Conservation (phyloP, 331 rosid species). For the Rhamnella rubrinervis region DNA sequence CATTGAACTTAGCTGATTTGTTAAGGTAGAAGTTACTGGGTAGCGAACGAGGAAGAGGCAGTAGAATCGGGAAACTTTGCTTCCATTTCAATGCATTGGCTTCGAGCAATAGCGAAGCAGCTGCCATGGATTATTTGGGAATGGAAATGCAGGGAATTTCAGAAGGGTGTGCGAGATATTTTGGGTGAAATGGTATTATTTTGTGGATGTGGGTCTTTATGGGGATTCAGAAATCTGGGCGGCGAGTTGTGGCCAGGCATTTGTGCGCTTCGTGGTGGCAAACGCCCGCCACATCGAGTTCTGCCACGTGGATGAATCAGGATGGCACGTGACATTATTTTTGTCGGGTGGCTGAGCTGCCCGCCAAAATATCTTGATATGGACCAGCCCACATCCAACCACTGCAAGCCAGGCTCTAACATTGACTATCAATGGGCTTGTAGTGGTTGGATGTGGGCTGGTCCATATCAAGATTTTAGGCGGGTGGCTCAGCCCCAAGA, state of each 20-base stretch:
- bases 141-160: neutral
- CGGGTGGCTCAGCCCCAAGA: no score
- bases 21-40: slow-evolving; percentile 12
- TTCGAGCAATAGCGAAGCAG: slow-evolving; percentile 55
- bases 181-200: neutral
- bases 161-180: neutral
- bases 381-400: no score
- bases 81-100: slow-evolving; percentile 46
- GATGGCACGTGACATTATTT: neutral
- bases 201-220: neutral
- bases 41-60: slow-evolving; percentile 16
- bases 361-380: no score
- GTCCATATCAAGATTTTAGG: no score
- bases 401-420: no score
- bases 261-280: neutral
- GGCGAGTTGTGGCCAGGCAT: neutral
- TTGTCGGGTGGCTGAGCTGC: neutral
- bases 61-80: slow-evolving; percentile 23
- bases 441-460: no score
- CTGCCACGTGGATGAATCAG: neutral
- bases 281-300: no score
- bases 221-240: slow-evolving; percentile 3
- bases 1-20: slow-evolving; percentile 23
- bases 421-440: no score
- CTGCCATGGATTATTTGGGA: slow-evolving; percentile 30